Percentiles rank a stretch among this genome's conserved stretches.
phyloP scores from a whole-genome alignment of 2,329 filamentous ascomycete species.

The Curvularia hawaiiensis region DNA sequence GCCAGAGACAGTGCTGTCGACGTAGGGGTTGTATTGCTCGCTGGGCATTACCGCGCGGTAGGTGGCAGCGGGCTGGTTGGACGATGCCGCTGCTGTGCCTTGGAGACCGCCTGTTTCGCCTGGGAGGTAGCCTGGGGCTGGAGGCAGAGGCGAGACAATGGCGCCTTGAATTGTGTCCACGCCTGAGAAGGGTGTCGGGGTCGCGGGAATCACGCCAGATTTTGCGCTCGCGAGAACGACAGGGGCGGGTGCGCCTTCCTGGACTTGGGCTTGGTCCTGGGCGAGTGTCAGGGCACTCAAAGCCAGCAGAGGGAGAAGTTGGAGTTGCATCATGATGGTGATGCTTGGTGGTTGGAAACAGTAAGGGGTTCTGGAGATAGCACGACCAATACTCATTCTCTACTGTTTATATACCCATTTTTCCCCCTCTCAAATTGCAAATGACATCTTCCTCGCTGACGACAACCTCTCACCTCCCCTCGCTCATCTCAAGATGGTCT shows the following conservation, averaged over 20 bases:
- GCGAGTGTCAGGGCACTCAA: slow-evolving; percentile 18
- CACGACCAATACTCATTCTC: not conserved
- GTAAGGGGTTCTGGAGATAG: not conserved
- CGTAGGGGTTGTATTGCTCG: slow-evolving; percentile 29
- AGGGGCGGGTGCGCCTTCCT: slow-evolving; percentile 24
- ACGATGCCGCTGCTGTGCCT: slow-evolving; percentile 29
- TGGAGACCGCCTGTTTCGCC: slow-evolving; percentile 17
- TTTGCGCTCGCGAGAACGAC: slow-evolving; percentile 26
- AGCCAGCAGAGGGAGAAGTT: slow-evolving; percentile 17
- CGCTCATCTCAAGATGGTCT: not conserved
- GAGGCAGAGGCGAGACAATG: slow-evolving; percentile 29
- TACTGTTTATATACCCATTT: not conserved
- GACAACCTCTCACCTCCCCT: not conserved
- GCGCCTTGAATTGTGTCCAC: slow-evolving; percentile 35
- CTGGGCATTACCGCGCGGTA: slow-evolving; percentile 31
- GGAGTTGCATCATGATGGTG: slow-evolving; percentile 2
- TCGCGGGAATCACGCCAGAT: slow-evolving; percentile 29
- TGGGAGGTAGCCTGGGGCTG: slow-evolving; percentile 28
- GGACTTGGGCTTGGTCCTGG: slow-evolving; percentile 19
- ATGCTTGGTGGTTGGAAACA: not conserved
- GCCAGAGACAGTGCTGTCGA: slow-evolving; percentile 34
- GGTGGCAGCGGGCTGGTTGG: slow-evolving; percentile 25
- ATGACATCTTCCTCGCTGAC: not conserved
- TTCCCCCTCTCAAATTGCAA: not conserved
- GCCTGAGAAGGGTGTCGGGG: slow-evolving; percentile 25